Base-by-base conservation (phyloP, 768 basidiomycete species). In the Coprinellus micaceus region DNA sequence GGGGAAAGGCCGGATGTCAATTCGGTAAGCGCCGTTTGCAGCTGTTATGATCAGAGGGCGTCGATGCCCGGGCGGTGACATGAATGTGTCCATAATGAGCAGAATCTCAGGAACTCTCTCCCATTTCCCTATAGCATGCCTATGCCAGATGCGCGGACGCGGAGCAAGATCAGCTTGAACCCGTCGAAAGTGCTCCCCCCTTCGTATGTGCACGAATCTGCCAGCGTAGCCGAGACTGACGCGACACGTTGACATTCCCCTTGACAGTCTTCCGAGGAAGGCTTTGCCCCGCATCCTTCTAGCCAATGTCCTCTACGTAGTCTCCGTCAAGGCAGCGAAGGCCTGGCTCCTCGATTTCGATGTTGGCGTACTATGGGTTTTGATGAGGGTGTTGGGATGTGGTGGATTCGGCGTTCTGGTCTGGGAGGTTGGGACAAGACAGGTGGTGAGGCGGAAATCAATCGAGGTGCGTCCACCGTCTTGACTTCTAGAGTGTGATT, bases 341-440 rank as follows among this genome's bases (percentile, higher is more conserved):
- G 86, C 84, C 62, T 82, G 82, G 74, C 69, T 91, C 6, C 70
- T 91, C 46, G 74, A 82, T 17, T 78, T 79, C 37, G 85, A 89
- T 66, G 80, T 85, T 21, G 85, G 85, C 6, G 80, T 87, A 9
- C 85, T 90, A 64, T 91, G 89, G 90, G 75, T 89, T 13, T 75
- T 87, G 30, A 84, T 91, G 73, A 75, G 88, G 59, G 78, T 89
- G 48, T 73, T 91, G 52, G 86, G 85, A 2, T 82, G 84, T 61
- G 86, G 83, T n/a, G 86, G 82, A n/a, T 63, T 89, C 52, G 84
- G 82, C 19, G 78, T 82, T 41, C 61, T 88, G 44, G 69, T 82
- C 19, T 85, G 87, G 85, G 83, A 84, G 58, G 77, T 71, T 1
- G 58, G 74, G 47, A 83, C 81, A 0, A 81, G 81, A 3, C 77